A percentile compares a stretch with the other conserved stretches of the same genome.
These are phyloP conservation scores for Ascochyta rabiei DNA, from an alignment of 2,329 filamentous ascomycete species.

Conservation along the genomic window DNA sequence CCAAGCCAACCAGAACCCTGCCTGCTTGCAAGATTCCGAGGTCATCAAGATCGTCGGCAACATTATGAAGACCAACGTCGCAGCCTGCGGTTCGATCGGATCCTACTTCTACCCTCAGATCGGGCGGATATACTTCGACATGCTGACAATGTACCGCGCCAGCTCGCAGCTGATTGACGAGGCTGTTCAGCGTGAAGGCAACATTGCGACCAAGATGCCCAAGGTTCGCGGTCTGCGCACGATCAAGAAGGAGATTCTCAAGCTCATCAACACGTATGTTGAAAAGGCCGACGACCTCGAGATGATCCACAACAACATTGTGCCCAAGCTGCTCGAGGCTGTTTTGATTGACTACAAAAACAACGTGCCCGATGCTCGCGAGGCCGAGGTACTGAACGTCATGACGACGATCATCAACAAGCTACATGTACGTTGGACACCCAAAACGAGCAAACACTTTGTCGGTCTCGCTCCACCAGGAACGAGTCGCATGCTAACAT, in stretches of 20 bases:
- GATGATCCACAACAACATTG: slow-evolving; percentile 90
- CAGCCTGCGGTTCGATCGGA: slow-evolving; percentile 95
- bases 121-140: slow-evolving; percentile 95
- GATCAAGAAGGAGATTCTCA: slow-evolving; percentile 99
- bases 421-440: slow-evolving; percentile 80
- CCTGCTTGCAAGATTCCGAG: slow-evolving; percentile 86
- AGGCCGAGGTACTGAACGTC: slow-evolving; percentile 94
- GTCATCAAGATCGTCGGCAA: slow-evolving; percentile 99
- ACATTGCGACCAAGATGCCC: slow-evolving; percentile 95
- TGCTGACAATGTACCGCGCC: slow-evolving; percentile 98
- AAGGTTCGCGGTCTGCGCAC: slow-evolving; percentile 93
- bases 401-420: slow-evolving; percentile 98
- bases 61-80: slow-evolving; percentile 99
- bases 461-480: slow-evolving; percentile 38
- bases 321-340: slow-evolving; percentile 92
- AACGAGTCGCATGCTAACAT: slow-evolving; percentile 26
- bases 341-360: slow-evolving; percentile 96
- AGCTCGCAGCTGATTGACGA: slow-evolving; percentile 97
- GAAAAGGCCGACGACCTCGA: slow-evolving; percentile 97
- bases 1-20: slow-evolving; percentile 81
- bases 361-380: slow-evolving; percentile 92
- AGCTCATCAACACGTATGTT: slow-evolving; percentile 97
- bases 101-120: slow-evolving; percentile 98
- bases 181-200: slow-evolving; percentile 84
- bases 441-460: slow-evolving; percentile 59